phyloP scores from a whole-genome alignment of 805 yeast species.

The Wickerhamomyces pijperi region DNA sequence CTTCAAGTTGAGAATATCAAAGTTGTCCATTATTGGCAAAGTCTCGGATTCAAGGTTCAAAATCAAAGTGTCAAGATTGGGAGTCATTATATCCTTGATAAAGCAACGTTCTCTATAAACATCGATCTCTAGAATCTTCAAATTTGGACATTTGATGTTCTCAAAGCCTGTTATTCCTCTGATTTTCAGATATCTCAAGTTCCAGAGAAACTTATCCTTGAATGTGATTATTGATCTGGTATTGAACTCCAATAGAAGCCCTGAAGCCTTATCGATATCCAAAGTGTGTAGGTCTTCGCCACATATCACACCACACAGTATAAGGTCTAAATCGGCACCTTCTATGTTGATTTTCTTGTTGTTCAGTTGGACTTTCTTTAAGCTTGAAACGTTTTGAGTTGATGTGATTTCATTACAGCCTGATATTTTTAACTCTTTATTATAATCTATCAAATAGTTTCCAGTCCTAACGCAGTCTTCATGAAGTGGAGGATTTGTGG shows the following conservation, averaged over 20 bases:
- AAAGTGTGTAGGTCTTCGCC: background rate
- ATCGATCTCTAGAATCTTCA: background rate
- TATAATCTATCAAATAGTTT: background rate
- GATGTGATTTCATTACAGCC: background rate
- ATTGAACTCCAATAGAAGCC: background rate
- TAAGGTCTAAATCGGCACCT: background rate
- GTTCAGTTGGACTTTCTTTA: background rate
- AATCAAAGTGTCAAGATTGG: background rate
- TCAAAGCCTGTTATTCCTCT: background rate
- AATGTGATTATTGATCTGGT: background rate
- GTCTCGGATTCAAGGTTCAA: background rate
- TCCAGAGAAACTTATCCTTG: background rate
- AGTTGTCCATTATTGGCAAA: background rate
- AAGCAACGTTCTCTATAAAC: background rate
- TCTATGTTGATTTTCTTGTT: background rate
- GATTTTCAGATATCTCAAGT: background rate
- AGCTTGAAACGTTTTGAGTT: too few relatives aligned
- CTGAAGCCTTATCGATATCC: background rate
- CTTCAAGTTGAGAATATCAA: background rate
- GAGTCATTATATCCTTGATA: background rate
- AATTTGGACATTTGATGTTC: background rate
- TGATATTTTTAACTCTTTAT: background rate
- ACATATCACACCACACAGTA: background rate
- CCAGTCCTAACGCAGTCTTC: background rate
- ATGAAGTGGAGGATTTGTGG: background rate